A percentile compares a stretch with the other conserved stretches of the same genome.
These are phyloP conservation scores for Vitis rotundifolia DNA, from an alignment of 164 flowering plant species.

Conservation along the genomic window DNA sequence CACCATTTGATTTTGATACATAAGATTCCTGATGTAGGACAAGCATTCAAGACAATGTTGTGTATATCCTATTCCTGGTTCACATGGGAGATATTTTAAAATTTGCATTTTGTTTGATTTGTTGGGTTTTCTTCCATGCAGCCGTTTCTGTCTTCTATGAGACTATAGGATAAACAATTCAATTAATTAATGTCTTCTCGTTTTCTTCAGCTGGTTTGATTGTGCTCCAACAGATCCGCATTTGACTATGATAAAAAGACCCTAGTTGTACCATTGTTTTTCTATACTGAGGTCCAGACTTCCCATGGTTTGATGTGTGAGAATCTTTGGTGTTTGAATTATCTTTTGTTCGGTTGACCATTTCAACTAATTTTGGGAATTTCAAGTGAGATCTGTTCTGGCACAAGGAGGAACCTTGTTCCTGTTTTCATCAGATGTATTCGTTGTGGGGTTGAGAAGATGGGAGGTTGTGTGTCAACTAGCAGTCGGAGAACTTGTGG, in stretches of 20 bases:
- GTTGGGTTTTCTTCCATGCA: conserved; percentile 9
- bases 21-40: conserved; percentile 18
- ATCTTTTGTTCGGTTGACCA: conserved; percentile 30
- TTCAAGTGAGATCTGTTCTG: conserved; percentile 27
- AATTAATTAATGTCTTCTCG: conserved; percentile 19
- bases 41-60: conserved; percentile 18
- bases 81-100: conserved; percentile 21
- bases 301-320: conserved; percentile 18
- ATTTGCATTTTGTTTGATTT: conserved; percentile 7
- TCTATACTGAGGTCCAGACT: conserved; percentile 15
- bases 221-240: conserved; percentile 27
- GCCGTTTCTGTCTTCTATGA: conserved; percentile 16
- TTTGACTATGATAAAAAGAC: conserved; percentile 36
- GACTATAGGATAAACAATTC: conserved; percentile 17
- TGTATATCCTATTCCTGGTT: conserved; percentile 32
- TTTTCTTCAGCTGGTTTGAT: conserved; percentile 41
- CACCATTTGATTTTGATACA: conserved; percentile 12
- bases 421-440: conserved; percentile 24
- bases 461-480: conserved; percentile 81
- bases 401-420: conserved; percentile 16
- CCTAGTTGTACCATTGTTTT: conserved; percentile 8
- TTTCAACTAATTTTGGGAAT: conserved; percentile 2
- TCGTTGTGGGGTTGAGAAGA: conserved; percentile 33
- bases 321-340: conserved; percentile 30
- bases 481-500: conserved; percentile 37